phyloP scores from a whole-genome alignment of 192 early-diverging fungal species.

The Coemansia sp. region DNA sequence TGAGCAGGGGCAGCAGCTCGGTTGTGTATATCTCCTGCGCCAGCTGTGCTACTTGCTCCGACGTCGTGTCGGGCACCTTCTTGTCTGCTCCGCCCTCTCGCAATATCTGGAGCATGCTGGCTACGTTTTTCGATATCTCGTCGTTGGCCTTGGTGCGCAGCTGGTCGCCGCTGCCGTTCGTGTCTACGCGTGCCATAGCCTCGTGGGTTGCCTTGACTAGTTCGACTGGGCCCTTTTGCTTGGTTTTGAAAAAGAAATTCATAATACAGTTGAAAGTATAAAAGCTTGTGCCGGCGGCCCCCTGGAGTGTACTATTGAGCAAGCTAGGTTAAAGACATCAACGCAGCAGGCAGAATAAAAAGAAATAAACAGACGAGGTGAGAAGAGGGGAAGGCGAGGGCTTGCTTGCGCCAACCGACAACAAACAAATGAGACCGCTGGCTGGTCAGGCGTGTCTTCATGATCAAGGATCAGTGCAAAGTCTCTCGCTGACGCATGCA shows the following conservation, averaged over 20 bases:
- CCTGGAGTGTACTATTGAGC: neutral
- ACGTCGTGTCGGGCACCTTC: conserved; percentile 53
- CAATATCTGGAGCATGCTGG: conserved; percentile 89
- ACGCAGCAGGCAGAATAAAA: neutral
- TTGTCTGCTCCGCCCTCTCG: conserved; percentile 89
- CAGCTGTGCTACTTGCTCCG: conserved; percentile 90
- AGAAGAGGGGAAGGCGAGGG: neutral
- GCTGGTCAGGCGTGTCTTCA: neutral
- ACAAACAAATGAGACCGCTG: conserved; percentile 2
- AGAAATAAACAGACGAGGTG: neutral
- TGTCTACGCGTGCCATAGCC: conserved; percentile 66
- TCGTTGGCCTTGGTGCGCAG: conserved; percentile 82
- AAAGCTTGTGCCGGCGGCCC: conserved; percentile 4
- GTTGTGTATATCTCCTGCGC: conserved; percentile 94
- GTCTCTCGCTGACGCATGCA: neutral
- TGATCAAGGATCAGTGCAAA: neutral
- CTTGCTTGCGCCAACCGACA: neutral
- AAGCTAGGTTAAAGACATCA: neutral
- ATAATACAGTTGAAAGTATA: conserved; percentile 49
- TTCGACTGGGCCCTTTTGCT: conserved; percentile 84
- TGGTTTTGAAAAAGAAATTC: conserved; percentile 79
- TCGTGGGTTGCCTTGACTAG: conserved; percentile 87
- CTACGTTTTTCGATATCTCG: conserved; percentile 94
- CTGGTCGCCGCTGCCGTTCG: conserved; percentile 54
- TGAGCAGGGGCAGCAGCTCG: conserved; percentile 84